These are phyloP conservation scores for Pseudonitzschia multiseries DNA, from an alignment of 108 stramenopile genomes.

Conservation along the genomic window DNA sequence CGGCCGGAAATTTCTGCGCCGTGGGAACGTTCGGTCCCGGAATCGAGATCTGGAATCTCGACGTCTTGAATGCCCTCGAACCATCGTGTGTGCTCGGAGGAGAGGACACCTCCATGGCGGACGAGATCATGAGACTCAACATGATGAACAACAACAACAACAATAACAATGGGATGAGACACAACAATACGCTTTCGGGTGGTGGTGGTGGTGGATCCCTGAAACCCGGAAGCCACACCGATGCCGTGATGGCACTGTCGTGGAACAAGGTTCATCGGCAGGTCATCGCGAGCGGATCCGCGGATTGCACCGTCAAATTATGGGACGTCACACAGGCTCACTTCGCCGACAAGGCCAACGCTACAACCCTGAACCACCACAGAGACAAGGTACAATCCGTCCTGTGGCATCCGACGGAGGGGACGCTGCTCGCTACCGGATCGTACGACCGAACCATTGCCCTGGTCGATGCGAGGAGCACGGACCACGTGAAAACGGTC, in stretches of 20 bases:
- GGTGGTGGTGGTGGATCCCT: slow-evolving; percentile 51
- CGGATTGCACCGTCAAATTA: slow-evolving; percentile 95
- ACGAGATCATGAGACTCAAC: slow-evolving; percentile 68
- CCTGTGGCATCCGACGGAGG: slow-evolving; percentile 91
- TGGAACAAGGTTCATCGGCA: slow-evolving; percentile 96
- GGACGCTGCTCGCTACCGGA: slow-evolving; percentile 90
- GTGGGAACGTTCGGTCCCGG: slow-evolving; percentile 97
- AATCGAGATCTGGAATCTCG: slow-evolving; percentile 99
- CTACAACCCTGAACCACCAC: slow-evolving; percentile 93
- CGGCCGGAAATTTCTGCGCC: slow-evolving; percentile 88
- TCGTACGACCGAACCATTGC: slow-evolving; percentile 87
- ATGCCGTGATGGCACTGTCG: slow-evolving; percentile 95
- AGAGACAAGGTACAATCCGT: slow-evolving; percentile 95
- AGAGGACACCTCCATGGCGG: slow-evolving; percentile 75
- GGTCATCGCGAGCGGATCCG: slow-evolving; percentile 95
- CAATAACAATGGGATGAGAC: too few relatives aligned
- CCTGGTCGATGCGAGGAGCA: slow-evolving; percentile 78
- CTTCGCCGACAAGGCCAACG: slow-evolving; percentile 44
- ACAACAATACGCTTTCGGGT: slow-evolving; percentile 49
- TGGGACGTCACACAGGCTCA: slow-evolving; percentile 88
- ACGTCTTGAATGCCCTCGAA: slow-evolving; percentile 97
- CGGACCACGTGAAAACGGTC: slow-evolving; percentile 56
- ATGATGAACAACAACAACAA: slow-evolving; percentile 47
- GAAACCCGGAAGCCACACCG: slow-evolving; percentile 88
- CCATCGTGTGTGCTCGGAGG: slow-evolving; percentile 93